These are phyloP conservation scores for Lodderomyces jiufengensis DNA, from an alignment of 1,139 yeast genomes.

Conservation along the genomic window DNA sequence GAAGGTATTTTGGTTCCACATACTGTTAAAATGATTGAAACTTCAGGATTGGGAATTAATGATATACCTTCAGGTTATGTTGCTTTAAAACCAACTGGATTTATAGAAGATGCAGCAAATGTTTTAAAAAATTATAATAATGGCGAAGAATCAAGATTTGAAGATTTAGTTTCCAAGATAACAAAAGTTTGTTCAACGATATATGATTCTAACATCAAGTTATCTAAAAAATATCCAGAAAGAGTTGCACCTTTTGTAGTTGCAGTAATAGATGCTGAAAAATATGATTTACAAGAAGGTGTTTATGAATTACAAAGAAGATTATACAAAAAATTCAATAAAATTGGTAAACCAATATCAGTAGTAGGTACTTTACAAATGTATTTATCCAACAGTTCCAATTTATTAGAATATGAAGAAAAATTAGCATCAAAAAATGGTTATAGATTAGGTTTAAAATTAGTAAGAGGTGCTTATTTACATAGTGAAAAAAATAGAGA, in stretches of 20 bases:
- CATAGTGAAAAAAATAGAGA: slow-evolving; percentile 79
- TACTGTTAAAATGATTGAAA: slow-evolving; percentile 46
- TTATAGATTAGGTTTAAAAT: slow-evolving; percentile 80
- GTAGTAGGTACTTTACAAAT: slow-evolving; percentile 93
- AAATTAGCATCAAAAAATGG: slow-evolving; percentile 56
- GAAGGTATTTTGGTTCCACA: slow-evolving; percentile 72
- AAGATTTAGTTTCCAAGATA: slow-evolving; percentile 63
- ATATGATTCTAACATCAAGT: slow-evolving; percentile 49
- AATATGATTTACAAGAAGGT: slow-evolving; percentile 81
- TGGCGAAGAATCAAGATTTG: slow-evolving; percentile 46
- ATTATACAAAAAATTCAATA: slow-evolving; percentile 72
- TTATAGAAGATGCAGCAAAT: slow-evolving; percentile 70
- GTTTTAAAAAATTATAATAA: slow-evolving; percentile 61
- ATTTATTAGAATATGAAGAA: slow-evolving; percentile 60
- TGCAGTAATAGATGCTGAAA: slow-evolving; percentile 91
- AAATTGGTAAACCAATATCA: slow-evolving; percentile 51
- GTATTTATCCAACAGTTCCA: slow-evolving; percentile 74
- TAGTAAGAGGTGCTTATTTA: slow-evolving; percentile 97
- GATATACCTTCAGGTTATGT: slow-evolving; percentile 75
- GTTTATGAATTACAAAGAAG: slow-evolving; percentile 88
- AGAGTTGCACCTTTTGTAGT: slow-evolving; percentile 80
- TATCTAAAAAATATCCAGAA: slow-evolving; percentile 53
- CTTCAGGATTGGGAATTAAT: slow-evolving; percentile 48
- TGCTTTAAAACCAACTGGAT: slow-evolving; percentile 92
- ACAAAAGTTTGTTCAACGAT: slow-evolving; percentile 53